Conservation (phyloP, 768 basidiomycete species). For the Lactarius hatsudake region DNA sequence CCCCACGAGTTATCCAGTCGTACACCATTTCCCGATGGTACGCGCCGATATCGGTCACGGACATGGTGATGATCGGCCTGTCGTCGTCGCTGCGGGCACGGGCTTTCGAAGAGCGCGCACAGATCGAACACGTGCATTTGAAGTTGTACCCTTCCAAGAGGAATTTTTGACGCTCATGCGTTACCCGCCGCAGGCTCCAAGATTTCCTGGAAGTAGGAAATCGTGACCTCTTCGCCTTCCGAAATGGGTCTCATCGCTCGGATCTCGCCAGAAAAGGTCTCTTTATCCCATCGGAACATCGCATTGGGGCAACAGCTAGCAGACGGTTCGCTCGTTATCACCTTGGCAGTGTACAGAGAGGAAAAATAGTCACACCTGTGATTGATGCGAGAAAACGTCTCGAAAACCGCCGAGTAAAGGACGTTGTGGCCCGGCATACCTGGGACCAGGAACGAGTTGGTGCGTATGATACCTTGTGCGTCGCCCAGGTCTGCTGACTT, state of each 20-base stretch:
- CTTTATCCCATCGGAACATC: constrained; percentile 29
- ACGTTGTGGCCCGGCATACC: constrained; percentile 14
- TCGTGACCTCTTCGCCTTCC: constrained; percentile 36
- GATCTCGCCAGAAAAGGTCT: constrained; percentile 34
- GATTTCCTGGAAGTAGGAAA: constrained; percentile 31
- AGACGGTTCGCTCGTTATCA: constrained; percentile 18
- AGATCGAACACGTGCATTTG: constrained; percentile 35
- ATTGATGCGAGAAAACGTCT: constrained; percentile 30
- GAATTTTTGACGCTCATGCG: constrained; percentile 30
- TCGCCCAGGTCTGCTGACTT: background rate
- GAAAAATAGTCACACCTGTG: constrained; percentile 10
- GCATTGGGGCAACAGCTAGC: constrained; percentile 32
- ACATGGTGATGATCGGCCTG: background rate
- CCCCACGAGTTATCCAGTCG: constrained; percentile 5
- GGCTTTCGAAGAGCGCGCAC: constrained; percentile 26
- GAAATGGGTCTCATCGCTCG: constrained; percentile 33
- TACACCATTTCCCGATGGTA: constrained; percentile 13
- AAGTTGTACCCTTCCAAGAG: constrained; percentile 34
- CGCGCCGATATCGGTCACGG: background rate
- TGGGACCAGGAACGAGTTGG: constrained; percentile 14
- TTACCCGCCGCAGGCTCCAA: background rate
- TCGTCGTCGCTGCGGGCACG: constrained; percentile 23
- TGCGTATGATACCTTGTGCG: background rate
- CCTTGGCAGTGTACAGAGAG: background rate
- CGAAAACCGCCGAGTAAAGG: constrained; percentile 30